phyloP scores from a whole-genome alignment of 176 grass and related monocot species.

The Luzula sylvatica region DNA sequence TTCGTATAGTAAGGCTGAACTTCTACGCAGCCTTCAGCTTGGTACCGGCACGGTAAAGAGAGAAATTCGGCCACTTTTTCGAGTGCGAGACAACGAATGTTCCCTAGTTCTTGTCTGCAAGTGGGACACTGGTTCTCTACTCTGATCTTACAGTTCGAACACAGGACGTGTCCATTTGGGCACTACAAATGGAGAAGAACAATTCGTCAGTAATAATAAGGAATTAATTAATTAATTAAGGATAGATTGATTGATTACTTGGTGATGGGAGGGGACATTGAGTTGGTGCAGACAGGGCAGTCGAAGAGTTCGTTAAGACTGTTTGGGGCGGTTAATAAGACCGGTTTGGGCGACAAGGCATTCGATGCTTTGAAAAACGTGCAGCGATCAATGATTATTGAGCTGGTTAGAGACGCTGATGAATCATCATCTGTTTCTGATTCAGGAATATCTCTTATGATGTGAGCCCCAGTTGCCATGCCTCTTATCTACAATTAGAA shows the following conservation, averaged over 20 bases:
- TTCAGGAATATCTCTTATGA: conserved; percentile 15
- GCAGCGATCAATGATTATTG: conserved; percentile 8
- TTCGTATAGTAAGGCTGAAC: conserved; percentile 16
- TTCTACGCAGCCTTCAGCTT: conserved; percentile 3
- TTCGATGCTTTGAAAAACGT: conserved; percentile 19
- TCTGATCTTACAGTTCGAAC: conserved; percentile 11
- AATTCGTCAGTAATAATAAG: background rate
- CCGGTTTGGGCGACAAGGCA: conserved; percentile 6
- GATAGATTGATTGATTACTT: conserved; percentile 8
- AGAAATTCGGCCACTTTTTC: conserved; percentile 22
- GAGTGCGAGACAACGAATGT: conserved; percentile 16
- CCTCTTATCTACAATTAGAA: no score
- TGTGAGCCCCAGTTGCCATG: conserved; percentile 7
- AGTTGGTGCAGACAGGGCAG: conserved; percentile 21
- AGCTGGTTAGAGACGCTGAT: background rate
- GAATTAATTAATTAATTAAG: background rate
- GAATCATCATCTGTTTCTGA: conserved; percentile 18
- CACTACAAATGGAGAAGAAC: conserved; percentile 9
- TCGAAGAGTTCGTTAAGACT: conserved; percentile 13
- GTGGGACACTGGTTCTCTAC: conserved; percentile 18
- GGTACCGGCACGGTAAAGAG: conserved; percentile 18
- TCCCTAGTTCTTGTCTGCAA: conserved; percentile 14
- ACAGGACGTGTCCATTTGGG: conserved; percentile 22
- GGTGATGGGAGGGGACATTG: conserved; percentile 17
- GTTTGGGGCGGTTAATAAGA: background rate